These are phyloP conservation scores for Speleostelium caveatum DNA, from an alignment of 78 protist genomes.

Conservation along the genomic window DNA sequence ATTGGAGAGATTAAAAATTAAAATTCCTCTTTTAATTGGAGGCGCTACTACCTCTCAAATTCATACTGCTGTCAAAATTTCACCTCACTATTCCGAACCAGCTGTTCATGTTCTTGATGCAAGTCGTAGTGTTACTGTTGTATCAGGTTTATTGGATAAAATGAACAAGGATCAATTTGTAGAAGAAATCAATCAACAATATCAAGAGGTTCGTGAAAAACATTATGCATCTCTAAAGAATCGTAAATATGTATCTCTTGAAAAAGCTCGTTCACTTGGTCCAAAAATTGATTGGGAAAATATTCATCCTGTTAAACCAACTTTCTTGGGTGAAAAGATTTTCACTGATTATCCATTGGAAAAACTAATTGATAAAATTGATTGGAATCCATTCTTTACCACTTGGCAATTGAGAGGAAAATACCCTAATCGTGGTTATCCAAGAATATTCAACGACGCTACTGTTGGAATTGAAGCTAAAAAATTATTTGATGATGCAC, in stretches of 20 bases:
- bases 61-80: constrained; percentile 99
- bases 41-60: constrained; percentile 99
- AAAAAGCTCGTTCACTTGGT: constrained; percentile 83
- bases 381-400: constrained; percentile 98
- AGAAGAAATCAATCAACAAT: constrained; percentile 85
- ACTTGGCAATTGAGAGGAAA: constrained; percentile 97
- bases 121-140: constrained; percentile 92
- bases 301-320: constrained; percentile 53
- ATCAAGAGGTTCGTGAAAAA: constrained; percentile 94
- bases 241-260: constrained; percentile 87
- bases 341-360: constrained; percentile 84
- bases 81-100: constrained; percentile 90
- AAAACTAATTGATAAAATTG: constrained; percentile 90
- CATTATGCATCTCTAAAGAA: constrained; percentile 93
- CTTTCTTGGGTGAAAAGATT: constrained; percentile 59
- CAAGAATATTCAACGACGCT: constrained; percentile 96
- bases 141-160: constrained; percentile 84
- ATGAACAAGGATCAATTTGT: constrained; percentile 75
- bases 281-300: constrained; percentile 78
- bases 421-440: constrained; percentile 98
- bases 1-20: constrained; percentile 89
- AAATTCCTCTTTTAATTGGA: constrained; percentile 98
- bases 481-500: constrained; percentile 94
- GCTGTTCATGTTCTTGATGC: constrained; percentile 97
- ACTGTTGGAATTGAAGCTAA: constrained; percentile 95